Conservation (phyloP, 2,329 filamentous ascomycete species). For the Fusarium devonianum region DNA sequence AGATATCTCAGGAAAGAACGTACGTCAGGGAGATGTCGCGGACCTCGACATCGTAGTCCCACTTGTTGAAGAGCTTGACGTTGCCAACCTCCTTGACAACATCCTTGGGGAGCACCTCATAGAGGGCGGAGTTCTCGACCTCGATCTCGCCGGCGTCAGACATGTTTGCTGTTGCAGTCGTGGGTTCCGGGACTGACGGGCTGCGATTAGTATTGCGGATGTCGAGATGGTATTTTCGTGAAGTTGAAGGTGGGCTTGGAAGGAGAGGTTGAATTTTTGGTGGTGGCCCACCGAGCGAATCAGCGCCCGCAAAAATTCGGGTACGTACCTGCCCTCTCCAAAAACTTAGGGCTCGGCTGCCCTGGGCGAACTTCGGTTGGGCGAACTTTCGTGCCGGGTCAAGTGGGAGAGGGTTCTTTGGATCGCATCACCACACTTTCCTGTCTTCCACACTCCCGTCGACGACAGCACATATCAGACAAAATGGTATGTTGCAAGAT, state of each 20-base stretch:
- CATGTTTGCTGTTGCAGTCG: constrained; percentile 69
- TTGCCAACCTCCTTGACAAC: constrained; percentile 87
- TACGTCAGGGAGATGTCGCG: constrained; percentile 99
- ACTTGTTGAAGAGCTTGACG: constrained; percentile 98
- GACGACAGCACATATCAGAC: constrained; percentile 51
- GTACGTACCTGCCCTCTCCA: constrained; percentile 42
- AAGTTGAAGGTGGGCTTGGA: constrained; percentile 46
- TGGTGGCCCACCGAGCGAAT: constrained; percentile 49
- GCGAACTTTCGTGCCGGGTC: constrained; percentile 23
- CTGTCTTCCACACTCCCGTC: constrained; percentile 48
- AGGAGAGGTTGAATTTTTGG: constrained; percentile 48
- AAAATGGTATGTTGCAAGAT: constrained; percentile 51
- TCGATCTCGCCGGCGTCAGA: constrained; percentile 96
- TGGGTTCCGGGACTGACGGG: constrained; percentile 48
- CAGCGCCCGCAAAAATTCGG: constrained; percentile 39
- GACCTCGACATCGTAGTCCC: constrained; percentile 98
- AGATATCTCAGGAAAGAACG: constrained; percentile 38
- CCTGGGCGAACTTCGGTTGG: constrained; percentile 47
- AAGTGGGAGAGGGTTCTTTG: constrained; percentile 42
- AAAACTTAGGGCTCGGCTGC: constrained; percentile 53
- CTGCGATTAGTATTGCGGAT: constrained; percentile 50
- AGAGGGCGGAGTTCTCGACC: constrained; percentile 79
- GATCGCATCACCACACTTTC: constrained; percentile 40
- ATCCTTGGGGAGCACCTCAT: constrained; percentile 90
- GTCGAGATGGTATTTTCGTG: constrained; percentile 50